Evolutionary conservation across 1,139 yeast species (phyloP), one percentile per base, ranked within the genome.

Genomic region (Yamadazyma diddensiae): DNA sequence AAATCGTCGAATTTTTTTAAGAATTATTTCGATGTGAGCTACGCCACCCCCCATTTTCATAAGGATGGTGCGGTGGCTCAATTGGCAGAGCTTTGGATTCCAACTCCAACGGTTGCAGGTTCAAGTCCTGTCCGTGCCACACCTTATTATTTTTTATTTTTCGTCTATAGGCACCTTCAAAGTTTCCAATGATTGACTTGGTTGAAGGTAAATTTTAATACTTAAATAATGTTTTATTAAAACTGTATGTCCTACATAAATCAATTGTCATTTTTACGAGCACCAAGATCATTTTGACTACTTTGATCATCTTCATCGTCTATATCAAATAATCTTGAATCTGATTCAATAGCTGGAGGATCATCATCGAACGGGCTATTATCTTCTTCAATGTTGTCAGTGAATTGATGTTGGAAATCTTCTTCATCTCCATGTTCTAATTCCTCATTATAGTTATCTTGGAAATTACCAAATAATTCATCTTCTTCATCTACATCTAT

Each of bases 391-490:
- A 14, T 8, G 5, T 39, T 39, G 10, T 34, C 45, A 18, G 33
- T 40, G 28, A 46, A 45, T 19, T 48, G 48, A 10, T 41, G 47
- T 24, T 46, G 36, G 34, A 35, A 28, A 17, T 46, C 45, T 10
- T 46, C 47, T 6, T 46, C 49, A 9, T 50, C 47, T 10, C 60
- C 68, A 23, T 60, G 62, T 35, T 59, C 62, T 21, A 63, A 46
- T 35, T 74, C 81, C 16, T 72, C 79, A 28, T 73, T 78, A 39
- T 65, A 65, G 38, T 68, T 58, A 37, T 72, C 70, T 34, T 62
- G 59, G 45, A 62, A 71, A 34, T 66, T 64, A 11, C 76, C 77
- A 45, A 74, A 67, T 30, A 74, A 58, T 43, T 70, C 78, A 24
- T 65, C 72, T 35, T 70, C 77, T 29, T 68, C 74, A 31, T 66